phyloP scores from a whole-genome alignment of 805 yeast species.

The Grigorovia jiainica region DNA sequence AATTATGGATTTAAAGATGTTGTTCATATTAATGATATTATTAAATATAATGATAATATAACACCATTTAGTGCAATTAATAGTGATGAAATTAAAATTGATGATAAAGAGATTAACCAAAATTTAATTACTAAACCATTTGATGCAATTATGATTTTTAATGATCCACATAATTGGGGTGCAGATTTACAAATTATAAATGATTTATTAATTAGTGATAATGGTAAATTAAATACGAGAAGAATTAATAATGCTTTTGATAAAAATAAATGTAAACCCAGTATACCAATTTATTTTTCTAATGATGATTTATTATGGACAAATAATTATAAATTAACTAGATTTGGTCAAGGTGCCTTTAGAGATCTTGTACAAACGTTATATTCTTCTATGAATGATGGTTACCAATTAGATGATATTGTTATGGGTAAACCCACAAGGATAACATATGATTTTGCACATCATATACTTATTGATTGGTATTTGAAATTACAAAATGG shows the following conservation, averaged over 20 bases:
- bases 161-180: constrained; percentile 84
- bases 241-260: too few species aligned
- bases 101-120: constrained; percentile 21
- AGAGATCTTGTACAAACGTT: constrained; percentile 52
- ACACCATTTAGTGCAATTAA: constrained; percentile 78
- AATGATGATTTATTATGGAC: constrained; percentile 86
- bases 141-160: constrained; percentile 75
- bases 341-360: constrained; percentile 90
- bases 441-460: constrained; percentile 77
- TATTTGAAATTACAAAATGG: constrained; percentile 28
- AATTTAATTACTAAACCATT: constrained; percentile 33
- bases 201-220: constrained; percentile 57
- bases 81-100: constrained; percentile 35
- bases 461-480: constrained; percentile 53
- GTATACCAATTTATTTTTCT: constrained; percentile 67
- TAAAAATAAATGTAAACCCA: constrained; percentile 42
- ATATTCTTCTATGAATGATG: constrained; percentile 44
- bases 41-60: constrained; percentile 45
- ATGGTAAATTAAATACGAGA: constrained; percentile 57
- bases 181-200: constrained; percentile 70
- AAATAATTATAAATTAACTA: constrained; percentile 62
- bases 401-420: constrained; percentile 39
- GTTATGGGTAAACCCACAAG: constrained; percentile 77
- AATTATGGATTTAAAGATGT: constrained; percentile 73
- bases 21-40: constrained; percentile 61